Percentiles rank a stretch among this genome's conserved stretches.
These are phyloP conservation scores for Elsinoe arachidis DNA, from an alignment of 2,329 filamentous ascomycete genomes.

Conservation along the genomic window DNA sequence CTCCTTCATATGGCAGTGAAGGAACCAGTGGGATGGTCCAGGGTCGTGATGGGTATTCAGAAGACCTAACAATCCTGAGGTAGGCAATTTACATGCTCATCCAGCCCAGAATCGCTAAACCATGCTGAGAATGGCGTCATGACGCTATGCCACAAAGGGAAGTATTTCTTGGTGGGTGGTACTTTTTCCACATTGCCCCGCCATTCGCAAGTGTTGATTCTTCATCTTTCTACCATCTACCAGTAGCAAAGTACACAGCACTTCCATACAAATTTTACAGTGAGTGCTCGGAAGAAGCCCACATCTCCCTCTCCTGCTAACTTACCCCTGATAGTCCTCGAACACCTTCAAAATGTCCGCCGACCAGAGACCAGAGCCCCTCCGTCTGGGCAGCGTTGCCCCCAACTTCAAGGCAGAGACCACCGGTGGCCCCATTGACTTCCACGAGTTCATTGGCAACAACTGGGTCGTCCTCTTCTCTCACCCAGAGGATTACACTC, in stretches of 20 bases:
- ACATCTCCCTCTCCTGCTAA: not conserved
- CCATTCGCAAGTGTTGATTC: conserved; percentile 4
- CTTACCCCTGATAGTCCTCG: not conserved
- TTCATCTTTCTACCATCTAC: conserved; percentile 5
- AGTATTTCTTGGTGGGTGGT: conserved; percentile 1
- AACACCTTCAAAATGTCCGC: conserved; percentile 16
- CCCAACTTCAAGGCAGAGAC: conserved; percentile 63
- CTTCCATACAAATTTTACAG: not conserved
- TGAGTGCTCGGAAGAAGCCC: not conserved
- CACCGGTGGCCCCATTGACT: conserved; percentile 57
- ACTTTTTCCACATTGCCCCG: conserved; percentile 2
- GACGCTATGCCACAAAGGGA: conserved; percentile 2
- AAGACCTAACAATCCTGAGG: too few relatives aligned
- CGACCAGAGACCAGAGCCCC: conserved; percentile 30
- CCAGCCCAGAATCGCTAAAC: not conserved
- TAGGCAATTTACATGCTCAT: too few relatives aligned
- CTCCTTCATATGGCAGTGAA: too few relatives aligned
- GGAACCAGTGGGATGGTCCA: too few relatives aligned
- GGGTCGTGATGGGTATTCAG: too few relatives aligned
- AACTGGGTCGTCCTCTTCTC: conserved; percentile 65
- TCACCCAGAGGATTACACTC: conserved; percentile 55
- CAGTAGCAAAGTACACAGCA: not conserved
- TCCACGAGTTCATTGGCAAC: conserved; percentile 64
- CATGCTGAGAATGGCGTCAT: conserved; percentile 6
- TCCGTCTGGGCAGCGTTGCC: conserved; percentile 57